Base-by-base conservation (phyloP, 164 flowering plant genomes). In the Saururus chinensis region DNA sequence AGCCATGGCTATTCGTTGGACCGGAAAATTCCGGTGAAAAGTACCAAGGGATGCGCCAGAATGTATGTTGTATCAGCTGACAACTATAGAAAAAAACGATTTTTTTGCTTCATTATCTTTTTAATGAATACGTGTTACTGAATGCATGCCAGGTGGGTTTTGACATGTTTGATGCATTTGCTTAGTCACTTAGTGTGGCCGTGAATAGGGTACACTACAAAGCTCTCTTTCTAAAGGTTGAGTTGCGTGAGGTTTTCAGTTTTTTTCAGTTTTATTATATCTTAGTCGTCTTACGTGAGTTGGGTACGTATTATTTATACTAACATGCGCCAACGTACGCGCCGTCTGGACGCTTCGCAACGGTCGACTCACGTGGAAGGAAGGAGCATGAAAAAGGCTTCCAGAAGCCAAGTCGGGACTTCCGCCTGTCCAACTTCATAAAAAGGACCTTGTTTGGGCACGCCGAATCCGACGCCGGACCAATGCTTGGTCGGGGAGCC, bases 11-110 rank as follows among this genome's bases (percentile, higher is more conserved):
- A 19, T 88, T 93, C 60, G 83, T 88, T 19, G 99, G 97, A 0
- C 76, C 90, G 70, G 97, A 96, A 41, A 93, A 93, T 70, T 97
- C 97, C 42, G 97, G 99, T 1, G 86, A 83, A 21, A 93, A 90
- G 68, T 93, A 61, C 76, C 74, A 74, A 71, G 95, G 86, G 63
- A 93, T 97, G 14, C 80, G 97, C 59, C 97, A 90, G 72, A 93
- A 90, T 74, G 99, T 90, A 66, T 13, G n/a, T n/a, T n/a, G n/a
- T 25, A 12, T 45, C 17, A 4, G 14, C 17, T 17, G 49, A 12
- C 11, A n/a, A 9, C 45, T 13, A 8, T 13, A 9, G 11, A 56
- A 56, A 22, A 12, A 10, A 25, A 17, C 11, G n/a, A 19, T 4
- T 57, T 17, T 42, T 6, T 53, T 66, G 62, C 25, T 19, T 17